Evolutionary conservation across 2,329 filamentous ascomycete genomes (phyloP).

Genomic region (Monosporascus sp.): DNA sequence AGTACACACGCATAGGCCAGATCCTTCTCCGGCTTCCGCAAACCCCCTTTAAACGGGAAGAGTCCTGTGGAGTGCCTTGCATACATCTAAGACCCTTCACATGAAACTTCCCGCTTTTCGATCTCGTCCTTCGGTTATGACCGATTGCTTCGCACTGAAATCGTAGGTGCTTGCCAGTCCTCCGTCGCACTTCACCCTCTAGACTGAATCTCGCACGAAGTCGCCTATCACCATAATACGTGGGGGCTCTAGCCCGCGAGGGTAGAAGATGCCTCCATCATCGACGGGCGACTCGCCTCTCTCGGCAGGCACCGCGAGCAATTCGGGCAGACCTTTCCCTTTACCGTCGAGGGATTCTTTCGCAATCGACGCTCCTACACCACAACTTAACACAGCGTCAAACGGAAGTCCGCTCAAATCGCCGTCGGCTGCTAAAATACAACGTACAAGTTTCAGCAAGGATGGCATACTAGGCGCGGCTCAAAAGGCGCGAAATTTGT

Average conservation of each 20-base stretch:
- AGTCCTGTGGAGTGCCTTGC: background rate
- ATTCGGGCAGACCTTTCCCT: conserved; percentile 36
- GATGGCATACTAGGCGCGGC: conserved; percentile 49
- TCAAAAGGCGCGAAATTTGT: conserved; percentile 49
- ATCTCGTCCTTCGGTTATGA: background rate
- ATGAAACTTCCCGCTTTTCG: background rate
- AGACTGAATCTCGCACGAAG: background rate
- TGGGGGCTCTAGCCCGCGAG: conserved; percentile 10
- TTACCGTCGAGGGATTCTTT: conserved; percentile 42
- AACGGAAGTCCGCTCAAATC: conserved; percentile 46
- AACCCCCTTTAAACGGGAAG: background rate
- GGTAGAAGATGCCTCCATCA: conserved; percentile 43
- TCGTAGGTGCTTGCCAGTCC: background rate
- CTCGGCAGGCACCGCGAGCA: conserved; percentile 34
- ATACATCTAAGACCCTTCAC: background rate
- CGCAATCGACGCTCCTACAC: conserved; percentile 41
- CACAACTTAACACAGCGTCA: conserved; percentile 35
- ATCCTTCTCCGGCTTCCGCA: background rate
- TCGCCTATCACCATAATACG: conserved; percentile 1
- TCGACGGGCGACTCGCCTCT: conserved; percentile 49
- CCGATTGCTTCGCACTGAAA: background rate
- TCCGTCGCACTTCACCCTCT: background rate
- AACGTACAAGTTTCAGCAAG: conserved; percentile 47
- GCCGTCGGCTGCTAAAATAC: conserved; percentile 41
- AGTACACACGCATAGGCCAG: background rate